These are phyloP conservation scores for Triangularia setosa DNA, from an alignment of 2,329 filamentous ascomycete species.

Conservation along the genomic window DNA sequence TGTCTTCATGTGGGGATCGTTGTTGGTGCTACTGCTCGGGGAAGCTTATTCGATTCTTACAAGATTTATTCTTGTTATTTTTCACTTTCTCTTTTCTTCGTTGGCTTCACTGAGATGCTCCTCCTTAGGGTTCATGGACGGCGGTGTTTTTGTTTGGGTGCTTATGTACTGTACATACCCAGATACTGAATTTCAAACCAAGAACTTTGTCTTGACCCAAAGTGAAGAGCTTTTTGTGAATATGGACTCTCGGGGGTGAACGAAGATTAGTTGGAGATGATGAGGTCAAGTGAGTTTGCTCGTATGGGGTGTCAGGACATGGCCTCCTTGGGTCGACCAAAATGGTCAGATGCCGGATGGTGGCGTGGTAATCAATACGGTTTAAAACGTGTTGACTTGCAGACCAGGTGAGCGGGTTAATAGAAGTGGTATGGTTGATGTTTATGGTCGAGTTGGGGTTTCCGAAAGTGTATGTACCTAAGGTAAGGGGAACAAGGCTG, in stretches of 20 bases:
- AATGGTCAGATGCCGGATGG: background rate
- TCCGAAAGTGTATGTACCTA: too few relatives aligned
- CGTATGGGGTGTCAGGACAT: too few relatives aligned
- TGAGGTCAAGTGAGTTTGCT: background rate
- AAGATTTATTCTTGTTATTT: background rate
- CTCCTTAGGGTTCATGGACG: background rate
- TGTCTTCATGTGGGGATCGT: background rate
- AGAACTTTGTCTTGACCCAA: background rate
- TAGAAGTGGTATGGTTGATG: too few relatives aligned
- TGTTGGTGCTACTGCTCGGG: background rate
- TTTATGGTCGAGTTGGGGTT: too few relatives aligned
- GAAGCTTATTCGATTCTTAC: background rate
- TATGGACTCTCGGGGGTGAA: background rate
- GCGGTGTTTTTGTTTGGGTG: background rate
- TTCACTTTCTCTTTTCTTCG: background rate
- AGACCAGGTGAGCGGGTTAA: too few relatives aligned
- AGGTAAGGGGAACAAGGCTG: too few relatives aligned
- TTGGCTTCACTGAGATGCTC: background rate
- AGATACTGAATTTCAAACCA: background rate
- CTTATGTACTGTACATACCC: background rate
- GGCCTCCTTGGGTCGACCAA: background rate
- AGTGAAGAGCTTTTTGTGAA: background rate
- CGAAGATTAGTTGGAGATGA: background rate
- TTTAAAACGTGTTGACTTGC: background rate
- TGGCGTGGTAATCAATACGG: background rate